Base-by-base conservation (phyloP, 176 grass and related monocot genomes). In the Aegilops sharonensis region DNA sequence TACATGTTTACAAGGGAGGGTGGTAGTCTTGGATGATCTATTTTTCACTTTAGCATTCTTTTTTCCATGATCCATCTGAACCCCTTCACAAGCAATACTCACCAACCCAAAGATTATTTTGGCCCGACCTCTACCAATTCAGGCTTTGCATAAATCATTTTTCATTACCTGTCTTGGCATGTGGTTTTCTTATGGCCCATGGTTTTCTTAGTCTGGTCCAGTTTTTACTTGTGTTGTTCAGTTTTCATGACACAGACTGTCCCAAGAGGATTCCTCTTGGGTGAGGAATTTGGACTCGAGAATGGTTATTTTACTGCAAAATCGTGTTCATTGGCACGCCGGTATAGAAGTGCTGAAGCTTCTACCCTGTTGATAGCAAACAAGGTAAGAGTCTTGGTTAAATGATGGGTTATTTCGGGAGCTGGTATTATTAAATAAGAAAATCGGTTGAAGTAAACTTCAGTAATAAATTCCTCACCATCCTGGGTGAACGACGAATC, bases 401-500 rank as follows among this genome's bases (percentile, higher is more conserved):
- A 75, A 71, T 68, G 75, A 80, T 63, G 31, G 37, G 36, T 37
- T 42, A 35, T 39, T 37, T 37, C 7, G 0, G 9, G 62, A 72
- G 70, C 80, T 71, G 68, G 57, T 43, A 79, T 87, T 76, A 31
- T 39, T 52, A 20, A 54, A 79, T 59, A 69, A 50, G 62, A 78
- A 78, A 88, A 65, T 25, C 27, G 73, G 60, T 65, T 21, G 18
- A 50, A 87, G 47, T 25, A 25, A 83, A 91, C 54, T 32, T 11
- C 64, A 57, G 24, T 37, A 71, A 13, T 21, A 84, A 43, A 80
- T 93, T 85, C 67, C 97, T 96, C 88, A 99, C 97, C 97, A 99
- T 86, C 94, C 90, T 66, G 97, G 94, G 87, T 93, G 90, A 86
- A 99, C 97, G 25, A 99, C 97, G 31, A 99, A 96, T 96, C 85